Percentiles rank a stretch among this genome's conserved stretches.
Evolutionary conservation across 1,139 yeast species (phyloP).

Genomic region (Debaryomycetaceae sp.): DNA sequence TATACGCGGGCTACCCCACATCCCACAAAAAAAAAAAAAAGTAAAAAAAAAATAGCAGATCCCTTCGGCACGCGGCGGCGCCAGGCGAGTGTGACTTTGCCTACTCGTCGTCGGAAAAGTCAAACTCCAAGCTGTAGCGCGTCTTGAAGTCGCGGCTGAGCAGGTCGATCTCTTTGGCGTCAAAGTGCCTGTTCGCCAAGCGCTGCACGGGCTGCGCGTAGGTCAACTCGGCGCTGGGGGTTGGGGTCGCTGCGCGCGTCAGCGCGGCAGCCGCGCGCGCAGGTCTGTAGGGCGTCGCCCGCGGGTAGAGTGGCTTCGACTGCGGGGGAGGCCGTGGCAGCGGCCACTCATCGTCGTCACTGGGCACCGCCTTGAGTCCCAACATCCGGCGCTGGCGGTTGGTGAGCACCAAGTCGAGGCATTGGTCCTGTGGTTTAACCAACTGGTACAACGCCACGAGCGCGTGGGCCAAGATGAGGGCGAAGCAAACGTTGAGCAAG

Average conservation of each 20-base stretch:
- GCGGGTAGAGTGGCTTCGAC: conserved; percentile 2
- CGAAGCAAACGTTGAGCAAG: too few species aligned
- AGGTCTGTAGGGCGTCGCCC: too few species aligned
- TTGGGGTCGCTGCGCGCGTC: not conserved
- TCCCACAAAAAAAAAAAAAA: too few species aligned
- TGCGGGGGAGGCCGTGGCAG: not conserved
- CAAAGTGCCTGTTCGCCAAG: conserved; percentile 3
- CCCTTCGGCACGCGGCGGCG: too few species aligned
- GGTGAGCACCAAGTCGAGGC: conserved; percentile 38
- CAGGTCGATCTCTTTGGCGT: conserved; percentile 4
- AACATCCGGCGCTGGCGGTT: conserved; percentile 32
- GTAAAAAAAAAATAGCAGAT: too few species aligned
- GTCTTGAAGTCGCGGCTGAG: conserved; percentile 7
- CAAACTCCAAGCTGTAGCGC: conserved; percentile 6
- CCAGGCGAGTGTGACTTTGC: not conserved
- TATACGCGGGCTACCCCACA: too few species aligned
- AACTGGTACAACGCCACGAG: conserved; percentile 18
- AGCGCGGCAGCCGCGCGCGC: conserved; percentile 1
- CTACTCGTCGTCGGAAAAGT: conserved; percentile 7
- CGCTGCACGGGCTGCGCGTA: not conserved
- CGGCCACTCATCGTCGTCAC: conserved; percentile 6
- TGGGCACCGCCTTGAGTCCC: conserved; percentile 23
- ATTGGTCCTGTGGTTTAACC: conserved; percentile 33
- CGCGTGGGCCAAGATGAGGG: conserved; percentile 14
- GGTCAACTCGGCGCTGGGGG: conserved; percentile 11